Evolutionary conservation across 1,284 basidiomycete genomes (phyloP).

Genomic region (Puccinia polysora): DNA sequence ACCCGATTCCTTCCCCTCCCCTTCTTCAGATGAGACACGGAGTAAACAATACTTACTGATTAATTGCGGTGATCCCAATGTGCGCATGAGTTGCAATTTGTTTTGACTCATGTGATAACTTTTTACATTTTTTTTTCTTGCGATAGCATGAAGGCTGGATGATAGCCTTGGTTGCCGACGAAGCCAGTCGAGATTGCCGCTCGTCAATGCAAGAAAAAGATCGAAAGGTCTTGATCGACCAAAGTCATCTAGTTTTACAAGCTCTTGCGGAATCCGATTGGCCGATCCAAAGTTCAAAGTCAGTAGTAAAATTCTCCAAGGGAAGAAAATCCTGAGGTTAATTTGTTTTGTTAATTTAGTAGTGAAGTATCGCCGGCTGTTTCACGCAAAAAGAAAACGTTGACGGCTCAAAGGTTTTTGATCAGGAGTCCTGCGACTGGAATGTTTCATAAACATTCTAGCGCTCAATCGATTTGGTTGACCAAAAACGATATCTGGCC

Average conservation of each 20-base stretch:
- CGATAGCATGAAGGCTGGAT: slow-evolving; percentile 5
- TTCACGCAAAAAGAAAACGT: too few relatives aligned
- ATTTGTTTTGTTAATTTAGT: too few relatives aligned
- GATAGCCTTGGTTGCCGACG: slow-evolving; percentile 3
- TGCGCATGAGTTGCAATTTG: too few relatives aligned
- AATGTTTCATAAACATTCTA: slow-evolving; percentile 17
- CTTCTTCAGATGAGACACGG: too few relatives aligned
- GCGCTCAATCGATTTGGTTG: slow-evolving; percentile 23
- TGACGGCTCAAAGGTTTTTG: slow-evolving; percentile 15
- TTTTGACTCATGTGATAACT: not conserved
- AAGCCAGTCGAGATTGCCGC: not conserved
- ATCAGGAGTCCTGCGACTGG: slow-evolving; percentile 4
- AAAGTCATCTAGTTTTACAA: not conserved
- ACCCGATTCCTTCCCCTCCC: too few relatives aligned
- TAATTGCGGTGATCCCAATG: too few relatives aligned
- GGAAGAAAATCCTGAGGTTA: too few relatives aligned
- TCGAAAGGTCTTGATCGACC: not conserved
- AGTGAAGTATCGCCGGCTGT: too few relatives aligned
- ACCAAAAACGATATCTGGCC: slow-evolving; percentile 39
- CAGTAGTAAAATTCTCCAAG: too few relatives aligned
- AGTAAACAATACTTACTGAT: too few relatives aligned
- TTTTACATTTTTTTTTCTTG: not conserved
- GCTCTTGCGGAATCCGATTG: not conserved
- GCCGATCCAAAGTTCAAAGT: not conserved
- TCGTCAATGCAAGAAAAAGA: not conserved